Evolutionary conservation across 208 protist genomes (phyloP), one percentile per base, ranked within the genome.

Genomic region (Crithidia thermophila): DNA sequence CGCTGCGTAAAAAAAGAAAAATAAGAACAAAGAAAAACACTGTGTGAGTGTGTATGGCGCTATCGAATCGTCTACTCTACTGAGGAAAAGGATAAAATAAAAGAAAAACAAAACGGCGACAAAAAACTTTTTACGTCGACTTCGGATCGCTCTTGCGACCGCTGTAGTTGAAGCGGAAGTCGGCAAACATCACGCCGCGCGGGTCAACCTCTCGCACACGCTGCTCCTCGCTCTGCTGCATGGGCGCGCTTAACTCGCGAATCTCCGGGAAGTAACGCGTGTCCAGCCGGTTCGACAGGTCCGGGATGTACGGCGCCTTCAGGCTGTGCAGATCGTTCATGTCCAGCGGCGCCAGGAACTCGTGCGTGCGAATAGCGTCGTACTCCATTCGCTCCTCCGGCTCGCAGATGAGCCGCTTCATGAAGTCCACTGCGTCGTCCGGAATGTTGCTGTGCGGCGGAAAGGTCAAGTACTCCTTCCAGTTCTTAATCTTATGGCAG

Each of bases 401-500:
- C 33, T 97, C 92, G 49, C 92, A 97, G 62, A 98, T 82, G 34
- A 98, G 91, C 3, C 79, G 80, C 57, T 86, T 63, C 65, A 99
- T 97, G 30, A 99, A 85, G 55, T 98, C 90, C 25, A 97, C 82
- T 9, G 97, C 94, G 16, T 93, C 89, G 20, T 86, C 74, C 2
- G 86, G 89, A 2, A 99, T 72, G 25, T 81, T 77, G 7, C 85
- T 78, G 31, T 97, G 87, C 27, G 78, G 72, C 7, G 93, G 90
- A 75, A 98, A 98, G 56, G 82, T 69, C 9, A 99, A 79, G 53
- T 93, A 93, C 16, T 98, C 82, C 25, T 81, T 66, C 94, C 94
- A 98, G 67, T 95, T 87, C 43, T 94, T 87, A 59, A 99, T 98
- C 49, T 99, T 99, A 30, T 91, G 81, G 60, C 97, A 98, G 5